Conservation (phyloP, 2,329 filamentous ascomycete species). For the Leptodontidium sp. region DNA sequence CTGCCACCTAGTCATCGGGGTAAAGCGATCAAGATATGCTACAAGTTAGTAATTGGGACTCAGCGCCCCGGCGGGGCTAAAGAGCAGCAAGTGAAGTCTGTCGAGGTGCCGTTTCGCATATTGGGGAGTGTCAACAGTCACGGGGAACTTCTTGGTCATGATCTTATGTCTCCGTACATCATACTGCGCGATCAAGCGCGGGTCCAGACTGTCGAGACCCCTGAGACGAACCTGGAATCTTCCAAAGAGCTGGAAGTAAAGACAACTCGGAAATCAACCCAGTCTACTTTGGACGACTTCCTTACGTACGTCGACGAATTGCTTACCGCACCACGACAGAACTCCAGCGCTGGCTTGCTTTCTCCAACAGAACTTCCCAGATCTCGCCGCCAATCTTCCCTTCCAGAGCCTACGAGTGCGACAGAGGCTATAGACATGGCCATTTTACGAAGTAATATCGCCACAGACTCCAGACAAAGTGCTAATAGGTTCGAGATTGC, state of each 20-base stretch:
- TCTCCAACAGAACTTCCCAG: constrained; percentile 71
- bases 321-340: constrained; percentile 64
- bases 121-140: constrained; percentile 90
- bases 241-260: constrained; percentile 33
- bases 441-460: constrained; percentile 82
- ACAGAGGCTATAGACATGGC: constrained; percentile 92
- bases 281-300: constrained; percentile 67
- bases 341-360: constrained; percentile 66
- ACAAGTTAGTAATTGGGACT: constrained; percentile 90
- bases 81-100: constrained; percentile 86
- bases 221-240: constrained; percentile 23
- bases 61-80: constrained; percentile 81
- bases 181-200: constrained; percentile 82
- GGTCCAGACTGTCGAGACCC: constrained; percentile 41
- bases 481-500: constrained; percentile 96
- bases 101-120: constrained; percentile 91
- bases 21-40: constrained; percentile 92
- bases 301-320: constrained; percentile 80
- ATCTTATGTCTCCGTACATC: constrained; percentile 93
- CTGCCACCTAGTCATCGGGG: constrained; percentile 92
- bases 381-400: constrained; percentile 62
- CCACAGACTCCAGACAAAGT: constrained; percentile 74
- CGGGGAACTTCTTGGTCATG: constrained; percentile 89
- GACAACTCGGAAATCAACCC: constrained; percentile 46
- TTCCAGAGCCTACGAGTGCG: constrained; percentile 66